These are phyloP conservation scores for Tetrapisispora pingtungensis DNA, from an alignment of 805 yeast genomes.

Conservation along the genomic window DNA sequence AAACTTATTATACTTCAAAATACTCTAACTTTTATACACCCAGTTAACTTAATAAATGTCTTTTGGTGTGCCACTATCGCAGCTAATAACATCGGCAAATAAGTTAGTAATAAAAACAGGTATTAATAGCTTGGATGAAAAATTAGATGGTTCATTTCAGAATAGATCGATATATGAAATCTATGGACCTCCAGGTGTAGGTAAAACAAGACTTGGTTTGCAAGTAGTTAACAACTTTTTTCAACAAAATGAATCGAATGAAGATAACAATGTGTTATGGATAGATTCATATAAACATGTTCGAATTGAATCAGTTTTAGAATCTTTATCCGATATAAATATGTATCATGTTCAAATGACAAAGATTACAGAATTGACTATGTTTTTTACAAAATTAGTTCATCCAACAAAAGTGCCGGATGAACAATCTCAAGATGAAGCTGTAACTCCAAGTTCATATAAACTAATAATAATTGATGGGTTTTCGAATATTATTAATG, in stretches of 20 bases:
- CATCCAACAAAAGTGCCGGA: not conserved
- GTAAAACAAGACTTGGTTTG: conserved; percentile 21
- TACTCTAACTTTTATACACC: too few species aligned
- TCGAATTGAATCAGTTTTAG: conserved; percentile 3
- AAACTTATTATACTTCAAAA: too few species aligned
- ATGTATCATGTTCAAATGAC: conserved; percentile 10
- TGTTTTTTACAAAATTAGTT: conserved; percentile 15
- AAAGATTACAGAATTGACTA: conserved; percentile 19
- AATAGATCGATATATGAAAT: conserved; percentile 24
- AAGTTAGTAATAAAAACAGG: conserved; percentile 18
- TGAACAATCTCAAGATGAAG: not conserved
- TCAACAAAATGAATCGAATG: not conserved
- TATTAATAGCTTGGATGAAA: conserved; percentile 14
- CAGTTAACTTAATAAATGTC: too few species aligned
- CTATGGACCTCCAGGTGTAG: conserved; percentile 28
- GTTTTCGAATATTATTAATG: conserved; percentile 22
- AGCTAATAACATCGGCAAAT: conserved; percentile 19
- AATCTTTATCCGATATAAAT: not conserved
- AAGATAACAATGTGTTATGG: conserved; percentile 19
- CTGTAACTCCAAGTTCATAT: conserved; percentile 5
- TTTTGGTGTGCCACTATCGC: conserved; percentile 27
- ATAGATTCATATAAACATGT: conserved; percentile 19
- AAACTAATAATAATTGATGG: conserved; percentile 24
- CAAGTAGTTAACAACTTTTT: conserved; percentile 11
- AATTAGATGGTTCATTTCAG: conserved; percentile 20